Percentiles rank a stretch among this genome's conserved stretches.
phyloP scores from a whole-genome alignment of 2,329 filamentous ascomycete species.

The Stromatinia cepivora region DNA sequence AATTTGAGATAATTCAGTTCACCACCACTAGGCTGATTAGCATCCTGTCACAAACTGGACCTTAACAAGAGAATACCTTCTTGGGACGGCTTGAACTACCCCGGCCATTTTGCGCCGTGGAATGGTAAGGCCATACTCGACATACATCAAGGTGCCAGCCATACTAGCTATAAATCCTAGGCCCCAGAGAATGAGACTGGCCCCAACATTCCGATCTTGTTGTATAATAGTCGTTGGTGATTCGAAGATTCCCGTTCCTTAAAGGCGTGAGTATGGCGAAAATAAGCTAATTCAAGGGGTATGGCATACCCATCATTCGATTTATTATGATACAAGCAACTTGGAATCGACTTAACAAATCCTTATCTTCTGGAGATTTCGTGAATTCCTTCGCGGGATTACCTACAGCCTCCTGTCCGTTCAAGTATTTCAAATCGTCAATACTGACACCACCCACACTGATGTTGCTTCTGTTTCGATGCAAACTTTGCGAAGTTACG shows the following conservation, averaged over 20 bases:
- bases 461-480: neutral
- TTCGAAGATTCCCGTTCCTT: slow-evolving; percentile 36
- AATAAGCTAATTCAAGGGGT: no score
- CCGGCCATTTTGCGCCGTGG: slow-evolving; percentile 46
- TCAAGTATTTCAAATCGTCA: neutral
- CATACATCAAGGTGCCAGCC: slow-evolving; percentile 36
- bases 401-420: neutral
- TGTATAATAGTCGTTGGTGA: slow-evolving; percentile 56
- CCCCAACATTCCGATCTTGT: slow-evolving; percentile 52
- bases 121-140: slow-evolving; percentile 53
- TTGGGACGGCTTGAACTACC: slow-evolving; percentile 46
- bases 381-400: slow-evolving; percentile 15
- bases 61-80: slow-evolving; percentile 36
- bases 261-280: slow-evolving; percentile 4
- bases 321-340: slow-evolving; percentile 18
- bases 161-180: slow-evolving; percentile 44
- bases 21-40: slow-evolving; percentile 41
- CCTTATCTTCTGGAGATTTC: neutral
- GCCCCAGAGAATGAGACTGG: slow-evolving; percentile 55
- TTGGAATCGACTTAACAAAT: slow-evolving; percentile 22
- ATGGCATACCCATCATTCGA: slow-evolving; percentile 20
- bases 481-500: neutral
- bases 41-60: neutral
- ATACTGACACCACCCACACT: slow-evolving; percentile 13
- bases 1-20: slow-evolving; percentile 47